phyloP scores from a whole-genome alignment of 1,284 basidiomycete genomes.

The Mycosarcoma maydis region DNA sequence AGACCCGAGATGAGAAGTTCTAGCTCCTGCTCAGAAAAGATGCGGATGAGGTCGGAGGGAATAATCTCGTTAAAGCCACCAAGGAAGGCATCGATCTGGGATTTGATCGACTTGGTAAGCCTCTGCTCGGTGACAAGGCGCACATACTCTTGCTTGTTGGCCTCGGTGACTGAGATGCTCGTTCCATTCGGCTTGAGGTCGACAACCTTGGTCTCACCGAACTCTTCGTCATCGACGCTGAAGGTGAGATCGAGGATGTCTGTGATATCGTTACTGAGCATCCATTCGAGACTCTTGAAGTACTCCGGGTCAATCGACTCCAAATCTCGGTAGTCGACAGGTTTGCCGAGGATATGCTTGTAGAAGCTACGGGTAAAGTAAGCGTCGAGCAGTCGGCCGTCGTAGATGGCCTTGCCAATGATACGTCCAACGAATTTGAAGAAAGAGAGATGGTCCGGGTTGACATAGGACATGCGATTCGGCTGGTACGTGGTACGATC shows the following conservation, averaged over 20 bases:
- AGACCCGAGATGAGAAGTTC: constrained; percentile 97
- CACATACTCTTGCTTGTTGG: constrained; percentile 96
- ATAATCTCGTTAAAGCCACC: constrained; percentile 96
- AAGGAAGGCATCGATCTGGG: constrained; percentile 78
- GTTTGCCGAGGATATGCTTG: constrained; percentile 65
- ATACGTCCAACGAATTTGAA: constrained; percentile 99
- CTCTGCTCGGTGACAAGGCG: constrained; percentile 90
- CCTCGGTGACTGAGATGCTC: constrained; percentile 71
- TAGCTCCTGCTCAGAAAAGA: constrained; percentile 96
- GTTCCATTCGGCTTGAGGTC: constrained; percentile 62
- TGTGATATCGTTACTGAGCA: constrained; percentile 72
- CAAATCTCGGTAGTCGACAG: constrained; percentile 64
- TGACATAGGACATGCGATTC: constrained; percentile 84
- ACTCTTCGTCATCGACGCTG: constrained; percentile 87
- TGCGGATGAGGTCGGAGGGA: constrained; percentile 71
- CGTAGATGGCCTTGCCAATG: constrained; percentile 93
- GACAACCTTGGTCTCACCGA: constrained; percentile 63
- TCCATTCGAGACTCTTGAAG: constrained; percentile 77
- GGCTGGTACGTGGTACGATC: constrained; percentile 95
- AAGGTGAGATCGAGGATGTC: constrained; percentile 81
- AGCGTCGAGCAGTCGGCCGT: constrained; percentile 93
- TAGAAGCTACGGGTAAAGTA: constrained; percentile 80
- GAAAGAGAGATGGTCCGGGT: constrained; percentile 93
- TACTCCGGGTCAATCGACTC: constrained; percentile 73
- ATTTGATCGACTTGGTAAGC: constrained; percentile 84